Percentiles rank a stretch among this genome's conserved stretches.
Evolutionary conservation across 2,329 filamentous ascomycete species (phyloP).

Genomic region (Huntiella savannae): DNA sequence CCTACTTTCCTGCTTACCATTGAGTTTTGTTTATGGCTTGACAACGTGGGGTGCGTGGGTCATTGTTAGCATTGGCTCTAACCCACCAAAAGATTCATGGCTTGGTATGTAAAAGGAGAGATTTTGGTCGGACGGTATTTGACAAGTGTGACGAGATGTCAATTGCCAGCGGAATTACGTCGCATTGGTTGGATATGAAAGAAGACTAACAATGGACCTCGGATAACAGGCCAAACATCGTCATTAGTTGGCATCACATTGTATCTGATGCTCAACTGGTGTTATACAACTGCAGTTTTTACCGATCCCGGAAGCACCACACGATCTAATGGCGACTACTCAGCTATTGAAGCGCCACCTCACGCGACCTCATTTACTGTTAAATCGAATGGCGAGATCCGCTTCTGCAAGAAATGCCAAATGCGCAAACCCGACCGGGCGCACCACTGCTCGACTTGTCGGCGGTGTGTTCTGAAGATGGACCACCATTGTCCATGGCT

Average conservation of each 20-base stretch:
- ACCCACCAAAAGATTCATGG: conserved; percentile 32
- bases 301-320: conserved; percentile 64
- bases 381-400: conserved; percentile 68
- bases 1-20: conserved; percentile 64
- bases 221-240: neutral
- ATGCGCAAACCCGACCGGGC: conserved; percentile 84
- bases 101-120: conserved; percentile 30
- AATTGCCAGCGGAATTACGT: neutral
- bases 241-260: conserved; percentile 43
- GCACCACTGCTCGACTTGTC: conserved; percentile 92
- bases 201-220: neutral
- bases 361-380: conserved; percentile 64
- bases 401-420: conserved; percentile 97
- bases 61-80: conserved; percentile 50
- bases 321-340: conserved; percentile 46
- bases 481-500: conserved; percentile 98
- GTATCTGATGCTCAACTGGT: conserved; percentile 67
- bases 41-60: conserved; percentile 94
- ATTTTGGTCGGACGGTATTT: neutral
- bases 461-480: conserved; percentile 94
- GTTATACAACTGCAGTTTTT: conserved; percentile 84
- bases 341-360: conserved; percentile 34
- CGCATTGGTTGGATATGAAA: neutral
- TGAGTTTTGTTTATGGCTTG: conserved; percentile 71
- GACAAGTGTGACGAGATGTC: too few species aligned